These are phyloP conservation scores for Mrakia gelida DNA, from an alignment of 768 basidiomycete species.

Conservation along the genomic window DNA sequence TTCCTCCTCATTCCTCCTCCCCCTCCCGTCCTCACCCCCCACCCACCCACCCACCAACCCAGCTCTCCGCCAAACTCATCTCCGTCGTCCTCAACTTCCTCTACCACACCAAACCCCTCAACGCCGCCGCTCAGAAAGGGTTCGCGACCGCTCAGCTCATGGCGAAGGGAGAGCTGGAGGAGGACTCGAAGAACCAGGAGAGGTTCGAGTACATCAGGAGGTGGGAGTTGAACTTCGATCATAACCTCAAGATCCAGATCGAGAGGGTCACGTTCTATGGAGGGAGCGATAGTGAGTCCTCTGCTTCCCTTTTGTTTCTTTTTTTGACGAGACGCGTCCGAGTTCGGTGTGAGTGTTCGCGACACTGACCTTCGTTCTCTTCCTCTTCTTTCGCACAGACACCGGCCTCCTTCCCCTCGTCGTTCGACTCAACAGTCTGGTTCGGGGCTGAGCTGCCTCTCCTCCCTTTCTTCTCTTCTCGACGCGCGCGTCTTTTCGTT, in stretches of 20 bases:
- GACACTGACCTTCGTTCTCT: background rate
- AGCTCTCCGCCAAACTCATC: conserved; percentile 29
- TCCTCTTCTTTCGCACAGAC: background rate
- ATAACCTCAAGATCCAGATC: conserved; percentile 23
- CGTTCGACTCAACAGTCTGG: conserved; percentile 21
- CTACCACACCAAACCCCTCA: conserved; percentile 22
- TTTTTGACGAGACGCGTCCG: background rate
- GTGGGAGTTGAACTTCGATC: conserved; percentile 28
- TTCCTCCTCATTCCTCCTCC: too few relatives aligned
- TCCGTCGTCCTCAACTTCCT: conserved; percentile 26
- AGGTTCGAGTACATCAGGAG: background rate
- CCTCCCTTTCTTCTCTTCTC: background rate
- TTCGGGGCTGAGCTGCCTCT: background rate
- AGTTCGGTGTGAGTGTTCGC: background rate
- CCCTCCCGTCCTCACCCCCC: background rate
- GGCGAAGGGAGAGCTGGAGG: background rate
- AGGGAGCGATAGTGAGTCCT: conserved; percentile 15
- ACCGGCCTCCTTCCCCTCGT: conserved; percentile 28
- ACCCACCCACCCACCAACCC: too few relatives aligned
- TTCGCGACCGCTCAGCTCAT: background rate
- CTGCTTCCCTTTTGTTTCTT: too few relatives aligned
- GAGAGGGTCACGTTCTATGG: conserved; percentile 21
- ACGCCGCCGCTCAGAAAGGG: conserved; percentile 5
- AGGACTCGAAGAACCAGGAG: background rate
- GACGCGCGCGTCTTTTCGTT: too few relatives aligned